Base-by-base conservation (phyloP, 2,329 filamentous ascomycete species). In the Myriosclerotinia scirpicola region DNA sequence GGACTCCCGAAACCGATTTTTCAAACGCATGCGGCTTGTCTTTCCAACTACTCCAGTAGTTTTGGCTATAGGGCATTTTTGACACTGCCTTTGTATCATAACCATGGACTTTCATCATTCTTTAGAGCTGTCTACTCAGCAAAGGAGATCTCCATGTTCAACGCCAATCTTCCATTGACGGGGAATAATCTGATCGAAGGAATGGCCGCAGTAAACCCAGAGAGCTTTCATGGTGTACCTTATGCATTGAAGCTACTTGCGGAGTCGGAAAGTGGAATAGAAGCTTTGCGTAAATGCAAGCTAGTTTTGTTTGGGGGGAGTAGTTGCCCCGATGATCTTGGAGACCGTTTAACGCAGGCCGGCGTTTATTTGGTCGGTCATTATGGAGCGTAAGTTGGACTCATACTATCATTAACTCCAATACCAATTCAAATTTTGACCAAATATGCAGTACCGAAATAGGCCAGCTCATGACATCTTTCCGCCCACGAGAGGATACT, bases 201-300 rank as follows among this genome's bases (percentile, higher is more conserved):
- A 14, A 79, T 86, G 70, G 70, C 75, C 9, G 74, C 73, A 9
- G 73, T 80, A 66, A 69, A 80, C 22, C 80, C 84, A 0, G 81
- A 88, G 64, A 82, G 84, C 26, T 82, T 90, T 42, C 83, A 87
- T 66, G 82, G 80, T 3, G 87, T 90, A 0, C 87, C 88, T 0
- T 90, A 89, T 69, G 83, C 85, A 0, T 75, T 90, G 22, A 89
- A 90, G 71, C 76, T 90, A 0, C 78, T 90, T 1, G 82, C 82
- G 0, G 88, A 90, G 72, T 81, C 81, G 0, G 77, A 83, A 0
- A 80, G 82, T 22, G 88, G 87, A 0, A 79, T 87, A 17, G 71
- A 77, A 0, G 76, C 77, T 2, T 75, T 88, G 20, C 75, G 75
- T 0, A 75, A 76, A 34, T 77, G 82, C 14, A 82, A 85, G 70